phyloP scores from a whole-genome alignment of 768 basidiomycete genomes.

The Suillus weaverae region DNA sequence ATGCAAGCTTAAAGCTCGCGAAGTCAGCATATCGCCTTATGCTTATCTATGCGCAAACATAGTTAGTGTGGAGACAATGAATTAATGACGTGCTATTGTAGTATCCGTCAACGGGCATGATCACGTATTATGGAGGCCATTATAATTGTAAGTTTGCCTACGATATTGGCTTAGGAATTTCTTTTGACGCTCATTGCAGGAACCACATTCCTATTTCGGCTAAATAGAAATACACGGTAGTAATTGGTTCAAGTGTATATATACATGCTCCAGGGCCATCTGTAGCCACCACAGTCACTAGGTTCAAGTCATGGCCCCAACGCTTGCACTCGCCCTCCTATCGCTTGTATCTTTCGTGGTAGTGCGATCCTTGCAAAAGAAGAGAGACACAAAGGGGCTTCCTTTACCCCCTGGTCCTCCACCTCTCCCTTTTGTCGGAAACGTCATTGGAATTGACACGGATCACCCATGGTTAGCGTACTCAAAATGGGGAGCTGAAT shows the following conservation, averaged over 20 bases:
- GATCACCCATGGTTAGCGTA: conserved; percentile 24
- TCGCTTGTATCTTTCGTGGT: conserved; percentile 14
- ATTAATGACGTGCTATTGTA: no score
- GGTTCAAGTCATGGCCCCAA: neutral
- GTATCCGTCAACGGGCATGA: neutral
- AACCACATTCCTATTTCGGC: neutral
- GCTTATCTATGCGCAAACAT: no score
- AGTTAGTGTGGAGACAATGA: no score
- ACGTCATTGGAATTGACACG: conserved; percentile 19
- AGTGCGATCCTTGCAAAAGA: conserved; percentile 12
- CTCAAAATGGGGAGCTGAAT: conserved; percentile 19
- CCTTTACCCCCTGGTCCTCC: conserved; percentile 24
- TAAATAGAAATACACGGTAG: neutral
- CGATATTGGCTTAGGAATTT: neutral
- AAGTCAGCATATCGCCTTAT: no score
- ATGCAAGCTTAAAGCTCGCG: no score
- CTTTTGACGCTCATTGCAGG: neutral
- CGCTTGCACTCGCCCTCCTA: conserved; percentile 2
- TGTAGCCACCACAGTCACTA: neutral
- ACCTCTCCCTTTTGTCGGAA: conserved; percentile 22
- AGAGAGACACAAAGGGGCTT: conserved; percentile 8
- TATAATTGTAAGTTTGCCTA: neutral
- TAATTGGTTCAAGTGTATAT: neutral
- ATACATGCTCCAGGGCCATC: neutral
- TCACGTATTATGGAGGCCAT: no score